phyloP scores from a whole-genome alignment of 129 eudicot genomes.

The Lactuca saligna region DNA sequence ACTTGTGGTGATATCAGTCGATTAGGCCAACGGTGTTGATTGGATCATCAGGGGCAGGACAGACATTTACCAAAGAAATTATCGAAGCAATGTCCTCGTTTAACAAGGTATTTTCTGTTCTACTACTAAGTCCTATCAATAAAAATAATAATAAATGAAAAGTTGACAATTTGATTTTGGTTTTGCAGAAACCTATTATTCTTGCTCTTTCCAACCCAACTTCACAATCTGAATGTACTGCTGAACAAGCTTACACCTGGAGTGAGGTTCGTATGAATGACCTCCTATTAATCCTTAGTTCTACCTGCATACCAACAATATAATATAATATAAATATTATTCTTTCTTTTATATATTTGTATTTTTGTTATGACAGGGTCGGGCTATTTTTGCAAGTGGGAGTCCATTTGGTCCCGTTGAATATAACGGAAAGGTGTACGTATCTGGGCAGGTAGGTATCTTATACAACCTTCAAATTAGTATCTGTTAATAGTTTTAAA shows the following conservation, averaged over 20 bases:
- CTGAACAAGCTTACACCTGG: constrained; percentile 95
- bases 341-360: background rate
- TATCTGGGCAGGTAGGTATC: constrained; percentile 98
- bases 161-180: background rate
- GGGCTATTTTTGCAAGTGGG: constrained; percentile 90
- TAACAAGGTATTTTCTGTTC: constrained; percentile 56
- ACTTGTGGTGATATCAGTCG: constrained; percentile 40
- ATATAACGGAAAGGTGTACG: constrained; percentile 60
- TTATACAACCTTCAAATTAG: constrained; percentile 24
- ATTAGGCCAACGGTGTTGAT: constrained; percentile 94
- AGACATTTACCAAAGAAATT: constrained; percentile 89
- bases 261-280: constrained; percentile 57
- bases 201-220: constrained; percentile 98
- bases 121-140: too few relatives aligned
- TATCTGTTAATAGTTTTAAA: background rate
- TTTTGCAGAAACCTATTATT: constrained; percentile 84
- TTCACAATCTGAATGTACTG: constrained; percentile 98
- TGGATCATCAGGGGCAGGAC: constrained; percentile 98
- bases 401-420: constrained; percentile 95
- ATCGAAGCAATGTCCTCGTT: constrained; percentile 81
- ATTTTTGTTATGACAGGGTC: constrained; percentile 54
- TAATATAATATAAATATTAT: background rate
- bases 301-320: constrained; percentile 7
- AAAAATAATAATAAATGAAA: background rate
- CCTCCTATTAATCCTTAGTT: background rate